A percentile compares a stretch with the other conserved stretches of the same genome.
Evolutionary conservation across 768 basidiomycete species (phyloP).

Genomic region (Omphalotus guepiniiformis): DNA sequence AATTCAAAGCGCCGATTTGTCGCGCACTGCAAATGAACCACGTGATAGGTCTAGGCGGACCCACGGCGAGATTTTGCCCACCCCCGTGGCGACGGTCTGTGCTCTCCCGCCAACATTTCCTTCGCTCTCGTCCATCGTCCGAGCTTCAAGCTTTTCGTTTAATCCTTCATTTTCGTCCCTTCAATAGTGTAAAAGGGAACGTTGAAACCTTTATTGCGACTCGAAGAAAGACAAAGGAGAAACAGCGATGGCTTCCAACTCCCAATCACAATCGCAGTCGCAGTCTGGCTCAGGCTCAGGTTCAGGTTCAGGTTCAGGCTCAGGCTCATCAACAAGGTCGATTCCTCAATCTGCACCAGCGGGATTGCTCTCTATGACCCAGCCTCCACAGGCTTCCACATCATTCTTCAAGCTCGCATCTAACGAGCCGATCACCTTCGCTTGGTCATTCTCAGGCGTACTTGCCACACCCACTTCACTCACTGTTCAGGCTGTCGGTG

Average conservation of each 20-base stretch:
- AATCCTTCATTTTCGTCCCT: too few relatives aligned
- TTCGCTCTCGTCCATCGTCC: too few relatives aligned
- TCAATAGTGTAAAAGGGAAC: too few relatives aligned
- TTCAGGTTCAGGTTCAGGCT: slow-evolving; percentile 5
- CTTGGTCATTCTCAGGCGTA: slow-evolving; percentile 83
- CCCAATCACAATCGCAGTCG: background rate
- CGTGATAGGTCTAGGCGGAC: too few relatives aligned
- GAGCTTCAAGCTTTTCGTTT: too few relatives aligned
- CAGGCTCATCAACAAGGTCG: slow-evolving; percentile 3
- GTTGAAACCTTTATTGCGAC: too few relatives aligned
- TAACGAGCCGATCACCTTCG: slow-evolving; percentile 75
- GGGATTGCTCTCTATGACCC: slow-evolving; percentile 68
- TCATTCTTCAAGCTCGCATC: slow-evolving; percentile 88
- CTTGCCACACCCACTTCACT: slow-evolving; percentile 66
- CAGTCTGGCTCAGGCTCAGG: background rate
- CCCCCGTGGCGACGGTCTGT: too few relatives aligned
- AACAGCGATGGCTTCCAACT: background rate
- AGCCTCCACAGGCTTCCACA: slow-evolving; percentile 76
- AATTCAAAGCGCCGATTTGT: too few relatives aligned
- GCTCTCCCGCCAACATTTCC: too few relatives aligned
- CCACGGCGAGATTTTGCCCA: too few relatives aligned
- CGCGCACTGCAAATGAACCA: too few relatives aligned
- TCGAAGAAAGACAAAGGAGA: too few relatives aligned
- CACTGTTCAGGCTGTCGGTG: slow-evolving; percentile 78
- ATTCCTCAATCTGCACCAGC: slow-evolving; percentile 54